These are phyloP conservation scores for Sporothrix brunneoviolacea DNA, from an alignment of 2,329 filamentous ascomycete genomes.

Conservation along the genomic window DNA sequence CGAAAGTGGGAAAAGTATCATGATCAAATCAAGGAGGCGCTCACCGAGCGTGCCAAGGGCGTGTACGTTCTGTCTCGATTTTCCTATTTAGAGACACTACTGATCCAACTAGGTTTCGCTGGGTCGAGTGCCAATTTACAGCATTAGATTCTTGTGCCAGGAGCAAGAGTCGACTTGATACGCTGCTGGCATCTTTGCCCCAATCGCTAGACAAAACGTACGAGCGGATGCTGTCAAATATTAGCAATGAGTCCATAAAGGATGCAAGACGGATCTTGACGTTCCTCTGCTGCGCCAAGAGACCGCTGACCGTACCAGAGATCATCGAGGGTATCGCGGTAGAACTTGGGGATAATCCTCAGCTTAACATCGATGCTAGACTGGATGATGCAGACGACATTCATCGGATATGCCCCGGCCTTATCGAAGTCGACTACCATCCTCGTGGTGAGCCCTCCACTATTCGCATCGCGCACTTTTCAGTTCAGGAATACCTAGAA, in stretches of 20 bases:
- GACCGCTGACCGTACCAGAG: slow-evolving; percentile 12
- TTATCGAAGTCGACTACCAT: slow-evolving; percentile 11
- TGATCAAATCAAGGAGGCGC: slow-evolving; percentile 22
- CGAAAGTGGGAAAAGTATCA: slow-evolving; percentile 22
- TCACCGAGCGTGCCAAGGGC: slow-evolving; percentile 24
- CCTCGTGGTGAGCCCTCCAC: not conserved
- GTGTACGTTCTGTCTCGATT: slow-evolving; percentile 23
- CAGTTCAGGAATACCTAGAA: slow-evolving; percentile 16
- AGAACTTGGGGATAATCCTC: slow-evolving; percentile 14
- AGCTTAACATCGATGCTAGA: slow-evolving; percentile 14
- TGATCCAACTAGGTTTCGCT: slow-evolving; percentile 27
- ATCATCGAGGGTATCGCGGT: slow-evolving; percentile 17
- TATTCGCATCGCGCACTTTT: slow-evolving; percentile 17
- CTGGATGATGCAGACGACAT: slow-evolving; percentile 10
- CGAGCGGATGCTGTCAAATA: slow-evolving; percentile 25
- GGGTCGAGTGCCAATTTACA: slow-evolving; percentile 30
- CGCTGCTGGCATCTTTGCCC: slow-evolving; percentile 27
- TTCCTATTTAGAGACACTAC: slow-evolving; percentile 15
- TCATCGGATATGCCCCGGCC: slow-evolving; percentile 15
- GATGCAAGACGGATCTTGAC: slow-evolving; percentile 14
- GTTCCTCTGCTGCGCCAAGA: slow-evolving; percentile 12
- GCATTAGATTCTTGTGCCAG: slow-evolving; percentile 17
- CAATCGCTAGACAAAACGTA: slow-evolving; percentile 30
- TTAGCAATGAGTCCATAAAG: slow-evolving; percentile 8
- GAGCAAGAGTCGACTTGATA: slow-evolving; percentile 19